Percentiles rank a stretch among this genome's conserved stretches.
Evolutionary conservation across 31 red algal genomes (phyloP).

Genomic region (Odonthalia washingtoniensis): DNA sequence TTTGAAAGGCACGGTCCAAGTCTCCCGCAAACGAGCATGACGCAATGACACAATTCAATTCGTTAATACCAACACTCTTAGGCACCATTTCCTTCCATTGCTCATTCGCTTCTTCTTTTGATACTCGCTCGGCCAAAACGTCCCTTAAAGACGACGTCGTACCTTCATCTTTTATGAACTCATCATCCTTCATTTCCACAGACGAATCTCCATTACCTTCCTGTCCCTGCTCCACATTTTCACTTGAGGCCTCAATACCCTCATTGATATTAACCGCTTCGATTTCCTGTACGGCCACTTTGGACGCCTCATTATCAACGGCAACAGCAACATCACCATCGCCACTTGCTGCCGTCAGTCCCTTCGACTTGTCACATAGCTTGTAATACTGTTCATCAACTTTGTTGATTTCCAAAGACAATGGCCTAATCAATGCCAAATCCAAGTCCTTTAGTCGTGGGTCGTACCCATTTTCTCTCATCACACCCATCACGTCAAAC

Average conservation of each 20-base stretch:
- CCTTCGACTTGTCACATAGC: conserved; percentile 46
- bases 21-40: conserved; percentile 59
- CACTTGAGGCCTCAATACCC: background rate
- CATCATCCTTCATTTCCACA: background rate
- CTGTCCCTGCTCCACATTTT: background rate
- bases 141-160: background rate
- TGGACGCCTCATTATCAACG: background rate
- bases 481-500: conserved; percentile 57
- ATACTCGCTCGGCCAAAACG: background rate
- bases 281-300: conserved; percentile 3
- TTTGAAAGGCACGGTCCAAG: conserved; percentile 75
- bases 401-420: conserved; percentile 47
- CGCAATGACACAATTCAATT: conserved; percentile 74
- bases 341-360: background rate
- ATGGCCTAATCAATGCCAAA: conserved; percentile 48
- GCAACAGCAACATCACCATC: background rate
- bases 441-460: conserved; percentile 52
- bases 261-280: background rate
- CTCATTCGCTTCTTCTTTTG: background rate
- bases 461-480: conserved; percentile 60
- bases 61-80: conserved; percentile 55
- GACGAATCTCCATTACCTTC: background rate
- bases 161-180: background rate
- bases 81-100: conserved; percentile 6
- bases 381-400: conserved; percentile 71